phyloP scores from a whole-genome alignment of 2,329 filamentous ascomycete genomes.

The Fonsecaea monophora region DNA sequence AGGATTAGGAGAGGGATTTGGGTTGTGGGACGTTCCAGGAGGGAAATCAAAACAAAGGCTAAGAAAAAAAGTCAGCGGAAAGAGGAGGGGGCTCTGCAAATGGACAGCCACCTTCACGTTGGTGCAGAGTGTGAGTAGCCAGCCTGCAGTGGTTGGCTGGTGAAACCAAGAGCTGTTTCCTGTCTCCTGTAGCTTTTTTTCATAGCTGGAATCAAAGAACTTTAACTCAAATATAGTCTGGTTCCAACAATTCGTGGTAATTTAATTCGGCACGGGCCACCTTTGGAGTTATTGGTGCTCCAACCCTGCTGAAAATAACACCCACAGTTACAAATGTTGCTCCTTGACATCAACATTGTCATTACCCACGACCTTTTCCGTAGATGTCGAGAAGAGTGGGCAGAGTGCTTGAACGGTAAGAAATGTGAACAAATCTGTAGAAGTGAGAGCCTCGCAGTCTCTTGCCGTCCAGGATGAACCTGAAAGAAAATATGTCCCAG shows the following conservation, averaged over 20 bases:
- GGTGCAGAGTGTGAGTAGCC: constrained; percentile 5
- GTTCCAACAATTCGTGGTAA: background rate
- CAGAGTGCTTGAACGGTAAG: background rate
- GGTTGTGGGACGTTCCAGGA: background rate
- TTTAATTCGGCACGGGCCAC: background rate
- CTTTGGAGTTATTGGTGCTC: background rate
- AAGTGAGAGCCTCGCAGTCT: background rate
- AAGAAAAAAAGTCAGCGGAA: constrained; percentile 1
- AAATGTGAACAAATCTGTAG: background rate
- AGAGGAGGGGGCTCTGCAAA: background rate
- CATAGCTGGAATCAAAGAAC: background rate
- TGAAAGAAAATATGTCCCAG: background rate
- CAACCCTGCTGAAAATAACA: background rate
- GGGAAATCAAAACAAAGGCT: background rate
- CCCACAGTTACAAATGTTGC: background rate
- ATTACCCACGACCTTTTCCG: too few relatives aligned
- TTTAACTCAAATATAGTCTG: too few relatives aligned
- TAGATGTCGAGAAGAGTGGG: background rate
- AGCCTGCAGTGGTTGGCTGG: constrained; percentile 1
- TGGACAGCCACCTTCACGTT: background rate
- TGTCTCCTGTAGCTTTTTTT: background rate
- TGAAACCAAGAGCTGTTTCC: constrained; percentile 6
- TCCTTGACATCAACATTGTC: background rate
- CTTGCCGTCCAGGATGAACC: background rate
- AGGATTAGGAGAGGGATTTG: background rate